Evolutionary conservation across 495 filamentous ascomycete genomes (phyloP).

Genomic region (Podospora tetraspora): DNA sequence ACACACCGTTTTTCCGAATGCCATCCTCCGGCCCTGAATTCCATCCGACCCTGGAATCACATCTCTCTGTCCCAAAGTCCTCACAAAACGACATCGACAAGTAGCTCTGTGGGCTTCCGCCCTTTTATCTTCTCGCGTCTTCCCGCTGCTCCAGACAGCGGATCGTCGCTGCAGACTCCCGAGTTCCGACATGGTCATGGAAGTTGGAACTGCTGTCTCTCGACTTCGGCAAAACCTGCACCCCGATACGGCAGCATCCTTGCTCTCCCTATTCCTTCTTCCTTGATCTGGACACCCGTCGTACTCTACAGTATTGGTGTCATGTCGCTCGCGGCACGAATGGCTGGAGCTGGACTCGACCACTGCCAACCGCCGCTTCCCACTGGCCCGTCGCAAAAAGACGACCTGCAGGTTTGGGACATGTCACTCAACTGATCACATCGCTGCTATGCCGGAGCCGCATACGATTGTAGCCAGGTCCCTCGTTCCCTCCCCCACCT

Average conservation of each 20-base stretch:
- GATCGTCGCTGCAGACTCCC: not conserved
- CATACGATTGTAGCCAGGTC: conserved; percentile 6
- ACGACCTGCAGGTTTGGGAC: conserved; percentile 7
- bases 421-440: conserved; percentile 10
- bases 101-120: not conserved
- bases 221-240: not conserved
- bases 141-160: not conserved
- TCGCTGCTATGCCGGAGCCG: conserved; percentile 3
- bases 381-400: conserved; percentile 2
- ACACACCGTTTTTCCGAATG: not conserved
- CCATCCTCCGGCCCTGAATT: not conserved
- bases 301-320: not conserved
- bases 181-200: not conserved
- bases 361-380: not conserved
- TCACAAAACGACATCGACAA: not conserved
- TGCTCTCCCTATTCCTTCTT: not conserved
- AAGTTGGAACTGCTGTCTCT: not conserved
- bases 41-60: not conserved
- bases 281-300: not conserved
- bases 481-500: not conserved
- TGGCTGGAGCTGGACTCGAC: conserved; percentile 2
- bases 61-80: not conserved
- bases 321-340: not conserved
- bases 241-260: not conserved
- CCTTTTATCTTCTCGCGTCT: not conserved